Conservation (phyloP, 139 green algal genomes). For the Eudorina sp. region DNA sequence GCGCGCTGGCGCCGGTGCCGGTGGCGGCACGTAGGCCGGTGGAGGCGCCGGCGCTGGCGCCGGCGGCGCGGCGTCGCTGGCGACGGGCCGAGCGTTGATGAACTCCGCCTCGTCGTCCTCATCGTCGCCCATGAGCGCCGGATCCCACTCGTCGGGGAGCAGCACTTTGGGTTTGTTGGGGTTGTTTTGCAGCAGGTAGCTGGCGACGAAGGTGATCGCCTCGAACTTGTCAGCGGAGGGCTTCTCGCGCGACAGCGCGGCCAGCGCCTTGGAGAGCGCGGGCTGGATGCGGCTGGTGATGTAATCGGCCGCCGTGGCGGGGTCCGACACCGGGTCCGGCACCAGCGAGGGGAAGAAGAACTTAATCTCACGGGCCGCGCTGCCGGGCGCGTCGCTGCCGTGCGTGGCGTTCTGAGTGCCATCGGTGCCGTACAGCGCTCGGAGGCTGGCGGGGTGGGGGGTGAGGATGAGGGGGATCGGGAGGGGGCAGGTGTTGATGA, state of each 20-base stretch:
- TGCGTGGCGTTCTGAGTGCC: slow-evolving; percentile 85
- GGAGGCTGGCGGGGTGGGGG: slow-evolving; percentile 66
- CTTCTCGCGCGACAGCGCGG: slow-evolving; percentile 80
- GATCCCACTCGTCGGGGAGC: slow-evolving; percentile 57
- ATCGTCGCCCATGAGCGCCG: slow-evolving; percentile 62
- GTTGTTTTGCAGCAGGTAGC: slow-evolving; percentile 89
- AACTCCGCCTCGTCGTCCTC: slow-evolving; percentile 71
- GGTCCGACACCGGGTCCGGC: slow-evolving; percentile 44
- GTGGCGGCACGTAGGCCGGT: not conserved
- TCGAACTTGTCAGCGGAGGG: slow-evolving; percentile 72
- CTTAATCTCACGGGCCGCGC: slow-evolving; percentile 80
- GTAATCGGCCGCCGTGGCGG: slow-evolving; percentile 59
- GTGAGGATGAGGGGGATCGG: not conserved
- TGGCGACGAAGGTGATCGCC: slow-evolving; percentile 79
- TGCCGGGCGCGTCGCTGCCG: slow-evolving; percentile 80
- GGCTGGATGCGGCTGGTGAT: slow-evolving; percentile 75
- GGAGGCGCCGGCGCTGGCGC: not conserved
- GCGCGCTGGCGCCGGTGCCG: not conserved
- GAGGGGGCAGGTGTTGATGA: not conserved
- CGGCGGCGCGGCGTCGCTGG: not conserved
- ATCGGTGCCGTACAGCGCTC: slow-evolving; percentile 85
- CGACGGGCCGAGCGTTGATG: slow-evolving; percentile 7
- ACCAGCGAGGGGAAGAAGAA: slow-evolving; percentile 85
- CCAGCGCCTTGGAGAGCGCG: slow-evolving; percentile 78
- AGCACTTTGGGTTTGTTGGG: slow-evolving; percentile 79